Evolutionary conservation across 2,329 filamentous ascomycete genomes (phyloP), one percentile per base, ranked within the genome.

Genomic region (Phaeomoniella chlamydospora): DNA sequence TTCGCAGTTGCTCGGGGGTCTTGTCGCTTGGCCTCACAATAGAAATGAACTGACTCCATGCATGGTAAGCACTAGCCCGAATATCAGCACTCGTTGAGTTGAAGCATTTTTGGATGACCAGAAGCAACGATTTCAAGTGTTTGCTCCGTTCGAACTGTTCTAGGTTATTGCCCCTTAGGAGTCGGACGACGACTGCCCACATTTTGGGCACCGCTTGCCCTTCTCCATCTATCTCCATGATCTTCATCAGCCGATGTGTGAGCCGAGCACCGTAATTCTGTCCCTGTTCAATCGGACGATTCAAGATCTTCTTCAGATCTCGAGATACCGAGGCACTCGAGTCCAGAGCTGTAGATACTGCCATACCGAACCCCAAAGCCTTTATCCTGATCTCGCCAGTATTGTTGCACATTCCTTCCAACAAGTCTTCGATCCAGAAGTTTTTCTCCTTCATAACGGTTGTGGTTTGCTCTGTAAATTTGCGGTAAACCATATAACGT

Each of bases 21-120:
- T 64, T 59, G 14, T 74, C 68, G 43, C 79, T 75, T 0, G 77
- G 69, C 37, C 78, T 70, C 12, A 84, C 68, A 4, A 77, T 72
- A 51, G 80, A 93, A 14, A 90, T 72, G 31, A 94, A 74, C 36
- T 82, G 78, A 46, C 82, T 84, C 83, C 88, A 94, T 1, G 86
- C 86, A 38, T 77, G 63, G 48, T 88, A 85, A 15, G 87, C 83
- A 48, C 92, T 77, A 11, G 74, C 65, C 47, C 79, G 84, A 31
- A 78, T 80, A 31, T 68, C 61, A 3, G 68, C 60, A 43, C 94
- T 84, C 36, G 72, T 71, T 45, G 75, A 80, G 51, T 93, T 93
- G 57, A 96, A 85, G 49, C 84, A 90, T 42, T 68, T 69, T 48
- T 94, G 80, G 13, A 93, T 77, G 6, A 94, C 68, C 18, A 70